Evolutionary conservation across 2,329 filamentous ascomycete species (phyloP).

Genomic region (Myriosclerotinia curreyana): DNA sequence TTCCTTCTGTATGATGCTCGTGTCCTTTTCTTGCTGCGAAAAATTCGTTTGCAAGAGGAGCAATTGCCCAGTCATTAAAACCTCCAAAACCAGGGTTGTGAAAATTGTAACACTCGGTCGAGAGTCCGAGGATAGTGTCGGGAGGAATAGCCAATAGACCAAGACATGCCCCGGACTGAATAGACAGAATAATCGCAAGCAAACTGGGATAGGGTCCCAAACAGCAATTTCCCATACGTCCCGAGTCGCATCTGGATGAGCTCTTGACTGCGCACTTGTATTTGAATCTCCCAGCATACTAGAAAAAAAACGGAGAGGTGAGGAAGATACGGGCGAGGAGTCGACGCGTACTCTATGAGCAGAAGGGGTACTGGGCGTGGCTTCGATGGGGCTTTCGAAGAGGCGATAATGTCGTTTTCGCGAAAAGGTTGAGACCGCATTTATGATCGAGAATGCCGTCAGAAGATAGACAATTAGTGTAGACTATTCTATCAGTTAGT

Average conservation of each 20-base stretch:
- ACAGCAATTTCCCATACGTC: constrained; percentile 95
- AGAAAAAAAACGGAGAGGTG: constrained; percentile 73
- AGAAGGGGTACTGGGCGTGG: constrained; percentile 73
- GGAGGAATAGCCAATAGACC: constrained; percentile 84
- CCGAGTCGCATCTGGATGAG: constrained; percentile 74
- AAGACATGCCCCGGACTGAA: constrained; percentile 95
- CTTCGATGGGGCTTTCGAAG: constrained; percentile 82
- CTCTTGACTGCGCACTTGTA: constrained; percentile 73
- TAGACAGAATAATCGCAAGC: constrained; percentile 76
- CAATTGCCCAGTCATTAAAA: constrained; percentile 74
- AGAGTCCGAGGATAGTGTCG: constrained; percentile 70
- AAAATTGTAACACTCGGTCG: constrained; percentile 83
- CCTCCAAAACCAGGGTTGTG: constrained; percentile 73
- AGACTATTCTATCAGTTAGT: constrained; percentile 48
- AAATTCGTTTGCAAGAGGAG: constrained; percentile 70
- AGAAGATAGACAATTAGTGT: constrained; percentile 70
- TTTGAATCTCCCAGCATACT: constrained; percentile 64
- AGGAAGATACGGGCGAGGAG: constrained; percentile 73
- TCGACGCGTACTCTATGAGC: constrained; percentile 86
- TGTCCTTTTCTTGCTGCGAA: constrained; percentile 81
- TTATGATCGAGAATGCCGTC: constrained; percentile 62
- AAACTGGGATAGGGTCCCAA: constrained; percentile 89
- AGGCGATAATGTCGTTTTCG: constrained; percentile 84
- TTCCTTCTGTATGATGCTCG: constrained; percentile 79
- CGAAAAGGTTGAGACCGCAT: constrained; percentile 78